phyloP scores from a whole-genome alignment of 1,284 basidiomycete species.

The Sparassis latifolia region DNA sequence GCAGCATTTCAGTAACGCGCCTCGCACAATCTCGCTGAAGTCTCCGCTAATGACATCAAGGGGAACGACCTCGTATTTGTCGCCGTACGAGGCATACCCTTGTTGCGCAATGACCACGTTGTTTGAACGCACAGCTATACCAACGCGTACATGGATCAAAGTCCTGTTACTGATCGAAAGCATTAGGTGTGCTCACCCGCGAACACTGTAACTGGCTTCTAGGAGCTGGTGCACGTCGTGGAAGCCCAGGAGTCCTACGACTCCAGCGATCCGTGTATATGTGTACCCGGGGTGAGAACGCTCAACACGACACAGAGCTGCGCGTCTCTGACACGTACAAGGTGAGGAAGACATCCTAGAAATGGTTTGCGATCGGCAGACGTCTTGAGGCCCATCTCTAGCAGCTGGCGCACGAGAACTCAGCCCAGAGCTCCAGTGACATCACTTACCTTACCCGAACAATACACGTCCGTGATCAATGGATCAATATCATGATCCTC shows the following conservation, averaged over 20 bases:
- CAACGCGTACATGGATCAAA: background rate
- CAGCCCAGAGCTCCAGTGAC: too few species aligned
- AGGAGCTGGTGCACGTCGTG: background rate
- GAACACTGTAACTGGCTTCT: background rate
- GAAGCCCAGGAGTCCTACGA: background rate
- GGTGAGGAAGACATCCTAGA: too few species aligned
- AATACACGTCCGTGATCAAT: too few species aligned
- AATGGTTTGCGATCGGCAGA: too few species aligned
- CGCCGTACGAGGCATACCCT: background rate
- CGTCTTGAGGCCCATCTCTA: too few species aligned
- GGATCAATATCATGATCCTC: too few species aligned
- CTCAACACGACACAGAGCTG: too few species aligned
- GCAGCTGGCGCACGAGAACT: too few species aligned
- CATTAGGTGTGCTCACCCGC: background rate
- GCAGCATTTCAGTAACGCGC: background rate
- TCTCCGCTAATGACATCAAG: background rate
- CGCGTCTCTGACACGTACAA: too few species aligned
- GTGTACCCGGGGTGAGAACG: too few species aligned
- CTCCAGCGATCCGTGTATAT: background rate
- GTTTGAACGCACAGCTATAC: background rate
- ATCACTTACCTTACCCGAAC: too few species aligned
- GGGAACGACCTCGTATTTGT: background rate
- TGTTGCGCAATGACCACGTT: background rate
- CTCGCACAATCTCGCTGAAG: background rate
- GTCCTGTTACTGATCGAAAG: too few species aligned